Conservation (phyloP, 768 basidiomycete species). For the Lyophyllum semitale region DNA sequence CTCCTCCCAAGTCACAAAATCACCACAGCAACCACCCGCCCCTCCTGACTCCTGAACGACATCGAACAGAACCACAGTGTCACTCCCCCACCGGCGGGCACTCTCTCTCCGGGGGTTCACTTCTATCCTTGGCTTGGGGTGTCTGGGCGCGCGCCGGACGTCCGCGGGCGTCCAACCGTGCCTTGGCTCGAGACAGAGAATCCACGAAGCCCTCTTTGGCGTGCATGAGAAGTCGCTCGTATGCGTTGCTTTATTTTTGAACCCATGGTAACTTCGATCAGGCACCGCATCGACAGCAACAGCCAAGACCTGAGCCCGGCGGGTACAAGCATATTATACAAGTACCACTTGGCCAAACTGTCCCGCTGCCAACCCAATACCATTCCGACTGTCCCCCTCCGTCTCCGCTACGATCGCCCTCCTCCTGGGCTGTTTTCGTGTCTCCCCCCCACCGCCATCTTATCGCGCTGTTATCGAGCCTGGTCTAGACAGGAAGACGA, state of each 20-base stretch:
- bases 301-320: background rate
- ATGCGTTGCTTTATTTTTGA: too few relatives aligned
- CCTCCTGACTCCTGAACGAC: background rate
- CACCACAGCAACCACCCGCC: background rate
- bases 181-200: background rate
- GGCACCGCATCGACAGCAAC: background rate
- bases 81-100: background rate
- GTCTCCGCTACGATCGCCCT: too few relatives aligned
- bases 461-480: too few relatives aligned
- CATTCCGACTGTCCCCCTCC: background rate
- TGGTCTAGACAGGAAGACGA: too few relatives aligned
- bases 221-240: background rate
- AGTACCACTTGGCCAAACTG: too few relatives aligned
- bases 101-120: background rate
- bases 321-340: too few relatives aligned
- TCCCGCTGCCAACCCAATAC: too few relatives aligned
- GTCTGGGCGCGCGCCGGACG: background rate
- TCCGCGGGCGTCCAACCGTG: background rate
- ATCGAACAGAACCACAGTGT: background rate
- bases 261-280: too few relatives aligned
- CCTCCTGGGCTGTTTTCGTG: too few relatives aligned
- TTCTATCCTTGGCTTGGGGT: background rate
- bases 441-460: too few relatives aligned
- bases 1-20: background rate
- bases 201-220: background rate